Base-by-base conservation (phyloP, 176 grass and related monocot genomes). In the Aegilops speltoides region DNA sequence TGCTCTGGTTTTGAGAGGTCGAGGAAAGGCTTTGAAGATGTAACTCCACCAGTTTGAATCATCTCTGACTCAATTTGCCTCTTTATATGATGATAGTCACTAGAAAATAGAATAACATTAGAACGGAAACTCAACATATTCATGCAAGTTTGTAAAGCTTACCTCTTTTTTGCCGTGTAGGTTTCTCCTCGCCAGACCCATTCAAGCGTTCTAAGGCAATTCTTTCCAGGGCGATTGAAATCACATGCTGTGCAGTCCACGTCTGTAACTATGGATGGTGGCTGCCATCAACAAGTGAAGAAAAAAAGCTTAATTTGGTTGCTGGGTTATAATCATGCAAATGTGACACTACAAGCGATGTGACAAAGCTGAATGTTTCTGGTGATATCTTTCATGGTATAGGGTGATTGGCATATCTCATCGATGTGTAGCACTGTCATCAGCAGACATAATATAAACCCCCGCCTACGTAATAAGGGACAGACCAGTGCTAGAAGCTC, bases 51-150 rank as follows among this genome's bases (percentile, higher is more conserved):
- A 90, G 86, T 79, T 83, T 95, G 93, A 79, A 95, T 81, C 65
- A 94, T 52, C 71, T 98, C 96, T 34, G 96, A 98, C 79, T 95
- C 93, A 86, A 98, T 95, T 94, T 98, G 96, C 75, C 83, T 98
- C 86, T 95, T 98, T 91, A 98, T 94, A 82, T 98, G 93, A 94
- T 96, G 92, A 77, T 95, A 98, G 84, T 98, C 96, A 86, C 96
- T 98, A 85, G 41, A 90, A 89, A 38, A 63, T 36, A 70, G 23
- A 84, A 85, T 68, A 73, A 14, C 56, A 43, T 79, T 76, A 59
- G 33, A 87, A 75, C 33, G 67, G n/a, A 73, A 41, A 62, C 62
- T 62, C 29, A 69, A 68, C 13, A 84, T 84, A 37, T 76, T 79
- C 28, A 79, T 31, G 77, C 46, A 89, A 79, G 77, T 82, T 68